Conservation (phyloP, 2,329 filamentous ascomycete species). For the Ascochyta lentis region DNA sequence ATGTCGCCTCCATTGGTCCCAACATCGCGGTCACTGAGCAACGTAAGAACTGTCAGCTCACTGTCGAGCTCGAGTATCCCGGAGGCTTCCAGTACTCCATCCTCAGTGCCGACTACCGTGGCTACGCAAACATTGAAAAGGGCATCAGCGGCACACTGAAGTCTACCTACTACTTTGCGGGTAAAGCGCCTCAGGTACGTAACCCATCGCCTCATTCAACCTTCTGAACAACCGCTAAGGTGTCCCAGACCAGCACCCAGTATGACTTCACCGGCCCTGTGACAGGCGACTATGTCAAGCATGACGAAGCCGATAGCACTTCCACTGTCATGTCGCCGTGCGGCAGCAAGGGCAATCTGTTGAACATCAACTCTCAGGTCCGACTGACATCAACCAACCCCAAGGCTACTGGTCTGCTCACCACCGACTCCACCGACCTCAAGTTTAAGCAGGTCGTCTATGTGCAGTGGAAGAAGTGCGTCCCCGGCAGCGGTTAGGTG, state of each 20-base stretch:
- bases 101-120: slow-evolving; percentile 61
- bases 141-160: slow-evolving; percentile 58
- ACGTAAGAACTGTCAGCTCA: slow-evolving; percentile 63
- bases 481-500: neutral
- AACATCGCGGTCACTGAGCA: slow-evolving; percentile 52
- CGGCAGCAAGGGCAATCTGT: slow-evolving; percentile 56
- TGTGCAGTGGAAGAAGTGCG: slow-evolving; percentile 55
- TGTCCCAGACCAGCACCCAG: slow-evolving; percentile 41
- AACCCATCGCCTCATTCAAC: neutral
- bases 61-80: slow-evolving; percentile 60
- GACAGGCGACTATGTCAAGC: slow-evolving; percentile 49
- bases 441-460: slow-evolving; percentile 55
- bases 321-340: slow-evolving; percentile 62
- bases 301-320: slow-evolving; percentile 52
- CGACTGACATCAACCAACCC: slow-evolving; percentile 47
- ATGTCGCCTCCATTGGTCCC: slow-evolving; percentile 59
- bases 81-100: slow-evolving; percentile 61
- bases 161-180: slow-evolving; percentile 63
- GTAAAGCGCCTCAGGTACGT: slow-evolving; percentile 51
- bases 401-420: slow-evolving; percentile 51
- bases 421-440: slow-evolving; percentile 58
- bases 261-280: slow-evolving; percentile 52
- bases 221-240: slow-evolving; percentile 9
- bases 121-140: slow-evolving; percentile 56
- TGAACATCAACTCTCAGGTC: slow-evolving; percentile 63